Base-by-base conservation (phyloP, 1,284 basidiomycete species). In the Malassezia caprae region DNA sequence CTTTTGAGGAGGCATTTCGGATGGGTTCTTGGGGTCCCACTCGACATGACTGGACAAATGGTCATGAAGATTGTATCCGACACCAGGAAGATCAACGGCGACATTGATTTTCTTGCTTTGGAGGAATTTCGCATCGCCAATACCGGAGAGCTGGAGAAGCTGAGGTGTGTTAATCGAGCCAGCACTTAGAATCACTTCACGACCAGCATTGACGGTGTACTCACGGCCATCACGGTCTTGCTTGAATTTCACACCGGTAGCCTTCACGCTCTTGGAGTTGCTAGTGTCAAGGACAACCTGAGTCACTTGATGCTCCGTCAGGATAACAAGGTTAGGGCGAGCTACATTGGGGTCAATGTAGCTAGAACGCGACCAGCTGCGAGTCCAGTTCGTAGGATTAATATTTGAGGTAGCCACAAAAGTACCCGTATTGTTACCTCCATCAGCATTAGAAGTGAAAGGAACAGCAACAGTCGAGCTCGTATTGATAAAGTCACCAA, bases 61-160 rank as follows among this genome's bases (percentile, higher is more conserved):
- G 69, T 88, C 84, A 70, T 85, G 83, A 41, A 87, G 69, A 75
- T 86, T 83, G 74, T 84, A 82, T 1, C 86, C 86, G 50, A 89
- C 86, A 52, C 83, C 84, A 4, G 85, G 84, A 2, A 86, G 77
- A 57, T 82, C 81, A 37, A 78, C 58, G 11, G 72, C 64, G 53
- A 64, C 57, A 10, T 50, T 45, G 26, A 84, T 82, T 44, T 86
- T 75, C 1, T 82, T 78, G 30, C 67, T 48, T 42, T 72, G 56
- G 79, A 76, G n/a, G 19, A 84, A 78, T 15, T 76, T 72, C 3
- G 78, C 77, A 17, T 83, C 81, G 0, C 85, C 84, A 26, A 85
- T 73, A 3, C 85, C 85, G 19, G 83, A 84, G 30, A 85, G 77
- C 77, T 86, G 79, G 8, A 88, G 78, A 39, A 87, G 79, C 77